These are phyloP conservation scores for Tulasnella sp. DNA, from an alignment of 768 basidiomycete genomes.

Conservation along the genomic window DNA sequence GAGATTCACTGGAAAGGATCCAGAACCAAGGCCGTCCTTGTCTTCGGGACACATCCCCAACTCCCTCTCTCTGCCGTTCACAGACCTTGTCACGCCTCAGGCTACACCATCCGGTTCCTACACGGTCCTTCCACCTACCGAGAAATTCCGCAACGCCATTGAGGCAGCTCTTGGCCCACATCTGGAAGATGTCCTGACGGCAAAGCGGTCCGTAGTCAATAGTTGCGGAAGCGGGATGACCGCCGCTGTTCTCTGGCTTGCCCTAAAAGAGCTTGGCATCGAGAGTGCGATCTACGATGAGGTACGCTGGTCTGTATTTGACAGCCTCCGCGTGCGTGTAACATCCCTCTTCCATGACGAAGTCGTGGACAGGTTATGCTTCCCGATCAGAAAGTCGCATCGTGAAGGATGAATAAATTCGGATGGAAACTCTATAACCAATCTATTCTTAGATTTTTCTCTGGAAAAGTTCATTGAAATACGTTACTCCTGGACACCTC, in stretches of 20 bases:
- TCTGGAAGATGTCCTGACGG: conserved; percentile 33
- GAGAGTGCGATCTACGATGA: conserved; percentile 69
- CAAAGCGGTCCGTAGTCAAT: conserved; percentile 52
- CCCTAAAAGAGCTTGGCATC: conserved; percentile 59
- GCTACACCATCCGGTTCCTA: conserved; percentile 29
- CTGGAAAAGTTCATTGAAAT: no score
- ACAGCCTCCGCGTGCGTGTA: not conserved
- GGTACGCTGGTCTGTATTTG: conserved; percentile 36
- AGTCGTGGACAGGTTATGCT: conserved; percentile 94
- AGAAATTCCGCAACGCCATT: conserved; percentile 48
- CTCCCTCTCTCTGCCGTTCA: conserved; percentile 78
- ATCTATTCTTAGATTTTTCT: no score
- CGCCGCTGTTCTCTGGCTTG: conserved; percentile 88
- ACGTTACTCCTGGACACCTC: no score
- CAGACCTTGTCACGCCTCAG: conserved; percentile 45
- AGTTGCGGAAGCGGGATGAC: conserved; percentile 98
- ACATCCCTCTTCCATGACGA: not conserved
- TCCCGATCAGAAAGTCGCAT: conserved; percentile 62
- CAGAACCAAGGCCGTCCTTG: conserved; percentile 81
- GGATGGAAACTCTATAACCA: no score
- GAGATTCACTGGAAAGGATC: conserved; percentile 68
- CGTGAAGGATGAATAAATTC: not conserved
- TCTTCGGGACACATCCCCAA: conserved; percentile 88
- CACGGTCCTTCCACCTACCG: conserved; percentile 41
- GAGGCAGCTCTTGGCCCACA: conserved; percentile 48